Percentiles rank a stretch among this genome's conserved stretches.
phyloP scores from a whole-genome alignment of 805 yeast genomes.

The Torulaspora delbrueckii region DNA sequence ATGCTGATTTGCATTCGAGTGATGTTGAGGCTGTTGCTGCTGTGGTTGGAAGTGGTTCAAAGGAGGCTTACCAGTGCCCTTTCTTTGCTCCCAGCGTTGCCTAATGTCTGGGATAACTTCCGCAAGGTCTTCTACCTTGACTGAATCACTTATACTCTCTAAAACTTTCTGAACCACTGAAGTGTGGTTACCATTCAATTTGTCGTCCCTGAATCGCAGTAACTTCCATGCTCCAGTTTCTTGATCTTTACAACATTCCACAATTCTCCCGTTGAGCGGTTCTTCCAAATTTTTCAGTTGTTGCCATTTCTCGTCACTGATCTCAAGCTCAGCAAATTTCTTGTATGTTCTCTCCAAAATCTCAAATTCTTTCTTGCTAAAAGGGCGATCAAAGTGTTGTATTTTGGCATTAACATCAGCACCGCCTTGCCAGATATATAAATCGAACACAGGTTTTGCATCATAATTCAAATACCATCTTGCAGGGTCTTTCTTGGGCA shows the following conservation, averaged over 20 bases:
- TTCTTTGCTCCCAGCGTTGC: constrained; percentile 59
- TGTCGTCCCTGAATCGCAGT: constrained; percentile 90
- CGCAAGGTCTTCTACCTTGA: constrained; percentile 68
- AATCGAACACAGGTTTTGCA: constrained; percentile 60
- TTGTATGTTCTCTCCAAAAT: constrained; percentile 46
- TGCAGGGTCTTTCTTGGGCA: constrained; percentile 54
- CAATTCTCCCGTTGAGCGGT: constrained; percentile 84
- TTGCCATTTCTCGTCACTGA: constrained; percentile 77
- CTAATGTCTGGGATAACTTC: constrained; percentile 54
- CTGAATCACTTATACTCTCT: constrained; percentile 81
- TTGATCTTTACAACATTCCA: constrained; percentile 70
- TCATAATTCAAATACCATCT: constrained; percentile 79
- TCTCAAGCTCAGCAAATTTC: constrained; percentile 58
- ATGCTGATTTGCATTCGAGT: neutral
- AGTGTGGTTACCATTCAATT: constrained; percentile 78
- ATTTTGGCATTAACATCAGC: constrained; percentile 33
- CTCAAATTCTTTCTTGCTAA: constrained; percentile 30
- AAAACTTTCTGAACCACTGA: constrained; percentile 77
- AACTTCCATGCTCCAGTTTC: constrained; percentile 70
- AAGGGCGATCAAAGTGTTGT: constrained; percentile 31
- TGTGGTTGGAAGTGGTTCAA: constrained; percentile 6
- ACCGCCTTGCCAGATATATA: constrained; percentile 76
- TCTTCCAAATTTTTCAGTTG: constrained; percentile 60
- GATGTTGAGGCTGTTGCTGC: neutral
- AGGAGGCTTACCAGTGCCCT: constrained; percentile 21